phyloP scores from a whole-genome alignment of 2,329 filamentous ascomycete genomes.

The Trichophyton simii region DNA sequence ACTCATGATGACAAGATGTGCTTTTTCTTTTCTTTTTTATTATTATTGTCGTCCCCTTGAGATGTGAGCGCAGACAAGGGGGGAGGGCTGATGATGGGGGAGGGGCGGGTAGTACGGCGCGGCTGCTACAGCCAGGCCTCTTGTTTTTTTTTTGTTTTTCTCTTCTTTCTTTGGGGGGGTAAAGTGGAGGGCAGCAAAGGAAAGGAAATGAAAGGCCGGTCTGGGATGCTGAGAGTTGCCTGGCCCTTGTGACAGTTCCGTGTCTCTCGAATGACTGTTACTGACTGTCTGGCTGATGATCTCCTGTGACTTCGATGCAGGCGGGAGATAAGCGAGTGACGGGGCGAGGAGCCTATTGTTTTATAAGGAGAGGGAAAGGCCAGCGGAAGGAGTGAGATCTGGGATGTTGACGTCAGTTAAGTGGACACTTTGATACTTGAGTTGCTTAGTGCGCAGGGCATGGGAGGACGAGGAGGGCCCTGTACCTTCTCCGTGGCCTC shows the following conservation, averaged over 20 bases:
- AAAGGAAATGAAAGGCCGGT: no score
- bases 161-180: not conserved
- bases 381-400: not conserved
- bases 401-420: constrained; percentile 4
- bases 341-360: not conserved
- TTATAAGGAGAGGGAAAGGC: not conserved
- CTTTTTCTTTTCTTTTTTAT: not conserved
- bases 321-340: constrained; percentile 1
- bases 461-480: not conserved
- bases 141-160: not conserved
- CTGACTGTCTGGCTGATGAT: not conserved
- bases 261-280: not conserved
- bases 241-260: not conserved
- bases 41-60: no score
- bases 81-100: not conserved
- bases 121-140: not conserved
- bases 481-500: no score
- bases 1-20: constrained; percentile 37
- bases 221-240: not conserved
- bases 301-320: not conserved
- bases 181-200: no score
- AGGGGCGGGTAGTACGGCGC: not conserved
- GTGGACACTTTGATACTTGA: not conserved
- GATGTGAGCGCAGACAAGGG: not conserved
- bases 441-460: not conserved